Conservation (phyloP, 257 asterid genomes). For the Forsythia viridissima region DNA sequence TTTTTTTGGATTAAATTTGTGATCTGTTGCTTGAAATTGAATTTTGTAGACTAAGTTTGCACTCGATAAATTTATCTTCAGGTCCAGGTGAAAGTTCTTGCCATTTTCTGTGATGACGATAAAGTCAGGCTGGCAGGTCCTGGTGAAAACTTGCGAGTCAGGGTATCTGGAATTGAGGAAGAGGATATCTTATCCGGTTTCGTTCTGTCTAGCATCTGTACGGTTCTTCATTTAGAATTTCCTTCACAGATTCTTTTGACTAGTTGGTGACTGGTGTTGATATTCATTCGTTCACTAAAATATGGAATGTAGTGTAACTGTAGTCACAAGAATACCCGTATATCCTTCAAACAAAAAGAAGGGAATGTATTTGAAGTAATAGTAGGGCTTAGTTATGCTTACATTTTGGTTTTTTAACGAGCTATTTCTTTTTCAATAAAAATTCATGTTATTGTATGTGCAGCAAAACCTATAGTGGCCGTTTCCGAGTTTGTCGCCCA, state of each 20-base stretch:
- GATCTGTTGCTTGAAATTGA: slow-evolving; percentile 6
- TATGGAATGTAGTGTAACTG: neutral
- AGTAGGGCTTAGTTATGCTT: neutral
- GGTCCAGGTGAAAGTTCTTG: slow-evolving; percentile 80
- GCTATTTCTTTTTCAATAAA: slow-evolving; percentile 2
- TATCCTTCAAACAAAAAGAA: neutral
- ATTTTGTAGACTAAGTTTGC: slow-evolving; percentile 1
- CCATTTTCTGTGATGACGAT: slow-evolving; percentile 72
- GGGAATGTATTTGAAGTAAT: neutral
- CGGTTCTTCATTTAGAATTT: slow-evolving; percentile 15
- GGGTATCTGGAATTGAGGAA: slow-evolving; percentile 87
- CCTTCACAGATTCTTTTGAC: neutral
- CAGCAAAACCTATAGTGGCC: slow-evolving; percentile 75
- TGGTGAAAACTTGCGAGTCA: slow-evolving; percentile 91
- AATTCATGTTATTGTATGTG: slow-evolving; percentile 17
- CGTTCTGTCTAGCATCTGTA: slow-evolving; percentile 69
- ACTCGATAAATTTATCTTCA: slow-evolving; percentile 27
- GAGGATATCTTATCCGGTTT: slow-evolving; percentile 80
- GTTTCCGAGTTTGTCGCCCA: slow-evolving; percentile 86
- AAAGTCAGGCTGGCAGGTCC: slow-evolving; percentile 77
- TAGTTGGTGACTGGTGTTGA: neutral
- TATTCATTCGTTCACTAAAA: neutral
- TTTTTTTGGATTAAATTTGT: neutral
- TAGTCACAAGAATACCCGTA: neutral
- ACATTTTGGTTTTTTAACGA: neutral